Evolutionary conservation across 2,329 filamentous ascomycete genomes (phyloP).

Genomic region (Xylariaceae sp.): DNA sequence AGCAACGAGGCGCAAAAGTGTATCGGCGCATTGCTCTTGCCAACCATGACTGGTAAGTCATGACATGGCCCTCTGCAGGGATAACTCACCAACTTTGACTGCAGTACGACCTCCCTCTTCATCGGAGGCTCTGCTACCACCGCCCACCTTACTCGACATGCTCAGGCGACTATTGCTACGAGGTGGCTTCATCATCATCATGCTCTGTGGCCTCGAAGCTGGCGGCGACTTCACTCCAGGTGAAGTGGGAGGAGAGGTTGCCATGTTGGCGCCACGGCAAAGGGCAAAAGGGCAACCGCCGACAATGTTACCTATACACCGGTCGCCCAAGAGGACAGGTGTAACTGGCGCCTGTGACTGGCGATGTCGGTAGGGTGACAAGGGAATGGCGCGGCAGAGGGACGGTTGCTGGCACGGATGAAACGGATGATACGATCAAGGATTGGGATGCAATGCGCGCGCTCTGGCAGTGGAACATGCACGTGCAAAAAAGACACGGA

Average conservation of each 20-base stretch:
- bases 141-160: slow-evolving; percentile 70
- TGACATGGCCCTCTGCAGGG: neutral
- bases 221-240: slow-evolving; percentile 49
- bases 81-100: slow-evolving; percentile 87
- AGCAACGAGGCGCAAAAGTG: too few species aligned
- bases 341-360: neutral
- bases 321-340: neutral
- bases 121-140: slow-evolving; percentile 79
- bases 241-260: slow-evolving; percentile 67
- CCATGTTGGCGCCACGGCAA: slow-evolving; percentile 43
- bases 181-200: slow-evolving; percentile 69
- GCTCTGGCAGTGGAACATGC: slow-evolving; percentile 9
- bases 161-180: slow-evolving; percentile 83
- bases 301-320: slow-evolving; percentile 8
- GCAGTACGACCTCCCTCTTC: slow-evolving; percentile 80
- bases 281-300: slow-evolving; percentile 24
- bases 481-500: slow-evolving; percentile 10
- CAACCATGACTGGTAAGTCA: neutral
- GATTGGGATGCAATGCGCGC: slow-evolving; percentile 12
- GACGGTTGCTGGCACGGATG: slow-evolving; percentile 9
- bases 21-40: neutral
- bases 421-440: slow-evolving; percentile 9
- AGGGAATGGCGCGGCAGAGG: slow-evolving; percentile 5
- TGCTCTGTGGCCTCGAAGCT: slow-evolving; percentile 66
- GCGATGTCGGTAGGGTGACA: slow-evolving; percentile 2